Evolutionary conservation across 352 stramenopile genomes (phyloP), one percentile per base, ranked within the genome.

Genomic region (Pythium monospermum): DNA sequence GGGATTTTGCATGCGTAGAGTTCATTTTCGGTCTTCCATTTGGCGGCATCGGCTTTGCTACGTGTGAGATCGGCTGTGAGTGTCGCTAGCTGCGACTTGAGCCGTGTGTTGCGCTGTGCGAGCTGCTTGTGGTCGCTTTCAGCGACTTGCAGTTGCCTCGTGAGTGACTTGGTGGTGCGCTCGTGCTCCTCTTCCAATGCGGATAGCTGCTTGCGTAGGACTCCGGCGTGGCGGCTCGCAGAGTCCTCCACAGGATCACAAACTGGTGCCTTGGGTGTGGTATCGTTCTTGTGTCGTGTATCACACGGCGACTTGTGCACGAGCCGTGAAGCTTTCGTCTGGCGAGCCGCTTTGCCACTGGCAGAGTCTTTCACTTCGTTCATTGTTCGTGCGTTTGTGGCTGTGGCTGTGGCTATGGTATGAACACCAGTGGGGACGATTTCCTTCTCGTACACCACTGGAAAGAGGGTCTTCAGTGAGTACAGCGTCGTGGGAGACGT

Each of bases 1-100:
- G 69, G 73, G 23, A 83, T 45, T 13, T 75, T 80, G 6, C 61
- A 49, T 6, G 73, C 62, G 26, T 78, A 83, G 11, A 83, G 39
- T 32, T 78, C 69, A 27, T 78, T 83, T n/a, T 80, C 73, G 1
- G 63, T 70, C 38, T 69, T 66, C 15, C 72, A 62, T 18, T 71
- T 71, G 8, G 58, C 59, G 18, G 62, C 58, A 41, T 80, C 64
- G 16, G 69, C 56, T 18, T 68, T 78, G 1, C 61, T 64, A 4
- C 69, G 69, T 28, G 76, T 57, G 2, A 83, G 43, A 55, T 74
- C 63, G 27, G 59, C 33, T 11, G 55, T 76, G 1, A 63, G 28
- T 8, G 50, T 25, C 2, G 56, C 40, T 18, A 80, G 32, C 27
- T 78, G 72, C 1, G 47, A 55, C 48, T 72, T 76, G 13, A 80